Evolutionary conservation across 805 yeast genomes (phyloP), one percentile per base, ranked within the genome.

Genomic region (Lachancea sp.): DNA sequence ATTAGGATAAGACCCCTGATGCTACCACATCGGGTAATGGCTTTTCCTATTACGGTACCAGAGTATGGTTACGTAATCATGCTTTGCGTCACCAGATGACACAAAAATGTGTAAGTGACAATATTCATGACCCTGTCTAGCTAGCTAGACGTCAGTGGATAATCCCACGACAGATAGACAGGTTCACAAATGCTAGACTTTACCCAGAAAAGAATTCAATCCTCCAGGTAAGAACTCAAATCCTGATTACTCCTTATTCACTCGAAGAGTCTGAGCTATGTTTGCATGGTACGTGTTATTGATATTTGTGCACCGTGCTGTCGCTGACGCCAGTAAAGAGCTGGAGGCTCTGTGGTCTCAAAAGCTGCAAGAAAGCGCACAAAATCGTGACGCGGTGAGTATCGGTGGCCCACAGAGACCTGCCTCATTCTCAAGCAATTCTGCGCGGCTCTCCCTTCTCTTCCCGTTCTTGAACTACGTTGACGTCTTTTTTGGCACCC

Each of bases 401-500:
- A 2, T 29, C 5, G 22, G 13, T 22, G 31, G 15, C 32, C 22
- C 25, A 16, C 33, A 17, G 16, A 3, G n/a, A 8, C 18, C 27
- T 20, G 27, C 38, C n/a, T 9, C 15, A 32, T 17, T 18, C 15
- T 16, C 32, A 15, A 19, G 38, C 19, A 29, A 15, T n/a, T 31
- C 36, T 9, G 33, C 29, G 16, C 41, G 16, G 15, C 25, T 36
- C 16, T 30, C 34, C 13, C 27, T 20, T n/a, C 19, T 33, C 1
- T 38, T 30, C 29, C 42, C 29, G 3, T 49, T 42, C 38, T 27
- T 45, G 3, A 45, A 51, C n/a, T 44, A 55, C 45, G 62, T 63
- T 3, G 65, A 66, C 47, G 56, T 65, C 5, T 67, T 67, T 41
- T 64, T 57, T 44, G 71, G 71, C 11, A 59, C 70, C 1, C 59